A percentile compares a stretch with the other conserved stretches of the same genome.
These are phyloP conservation scores for Trypanosoma caninum DNA, from an alignment of 208 protist genomes.

Conservation along the genomic window DNA sequence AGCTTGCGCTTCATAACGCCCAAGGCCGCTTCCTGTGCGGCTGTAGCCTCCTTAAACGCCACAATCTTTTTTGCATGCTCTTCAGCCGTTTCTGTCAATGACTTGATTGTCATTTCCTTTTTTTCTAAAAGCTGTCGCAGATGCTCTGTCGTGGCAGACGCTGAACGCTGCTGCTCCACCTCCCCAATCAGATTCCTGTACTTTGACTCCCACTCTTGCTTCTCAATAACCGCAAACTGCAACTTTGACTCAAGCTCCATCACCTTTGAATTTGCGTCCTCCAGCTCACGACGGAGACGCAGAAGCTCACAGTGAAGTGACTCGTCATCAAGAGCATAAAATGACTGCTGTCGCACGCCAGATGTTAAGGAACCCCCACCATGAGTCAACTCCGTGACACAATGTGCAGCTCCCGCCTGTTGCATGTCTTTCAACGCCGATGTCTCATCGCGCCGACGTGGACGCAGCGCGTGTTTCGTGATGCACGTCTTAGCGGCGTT, in stretches of 20 bases:
- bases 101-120: constrained; percentile 51
- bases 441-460: constrained; percentile 14
- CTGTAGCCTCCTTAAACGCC: constrained; percentile 48
- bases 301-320: constrained; percentile 34
- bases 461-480: constrained; percentile 33
- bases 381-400: background rate
- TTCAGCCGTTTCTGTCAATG: constrained; percentile 45
- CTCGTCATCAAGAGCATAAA: constrained; percentile 25
- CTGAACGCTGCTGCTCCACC: constrained; percentile 12
- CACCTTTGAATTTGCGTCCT: constrained; percentile 26
- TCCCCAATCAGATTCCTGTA: constrained; percentile 50
- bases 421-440: constrained; percentile 2
- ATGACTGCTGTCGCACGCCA: background rate
- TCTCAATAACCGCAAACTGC: constrained; percentile 30
- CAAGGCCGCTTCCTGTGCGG: constrained; percentile 48
- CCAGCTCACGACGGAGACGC: constrained; percentile 54
- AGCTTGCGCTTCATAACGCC: constrained; percentile 47
- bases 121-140: constrained; percentile 39
- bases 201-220: constrained; percentile 36
- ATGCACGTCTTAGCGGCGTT: constrained; percentile 50
- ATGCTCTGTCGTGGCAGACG: constrained; percentile 13
- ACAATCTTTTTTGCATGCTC: constrained; percentile 39
- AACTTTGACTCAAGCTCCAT: constrained; percentile 38
- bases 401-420: background rate
- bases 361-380: background rate